phyloP scores from a whole-genome alignment of 805 yeast genomes.

The Ascoidea rubescens region DNA sequence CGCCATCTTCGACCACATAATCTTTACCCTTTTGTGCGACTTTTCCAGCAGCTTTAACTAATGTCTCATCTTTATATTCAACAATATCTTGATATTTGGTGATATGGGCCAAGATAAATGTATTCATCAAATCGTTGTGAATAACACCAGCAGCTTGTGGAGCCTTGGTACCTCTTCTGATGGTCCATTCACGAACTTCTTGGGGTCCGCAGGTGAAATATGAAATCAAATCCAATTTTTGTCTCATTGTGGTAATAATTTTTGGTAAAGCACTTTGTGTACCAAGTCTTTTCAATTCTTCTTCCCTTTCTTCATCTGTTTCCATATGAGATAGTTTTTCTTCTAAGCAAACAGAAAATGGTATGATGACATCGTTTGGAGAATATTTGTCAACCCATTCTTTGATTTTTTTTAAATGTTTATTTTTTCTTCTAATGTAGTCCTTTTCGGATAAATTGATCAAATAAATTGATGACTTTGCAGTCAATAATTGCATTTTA shows the following conservation, averaged over 20 bases:
- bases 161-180: conserved; percentile 81
- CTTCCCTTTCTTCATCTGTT: conserved; percentile 68
- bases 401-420: conserved; percentile 67
- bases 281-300: conserved; percentile 60
- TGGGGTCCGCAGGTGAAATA: conserved; percentile 94
- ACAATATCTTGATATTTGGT: conserved; percentile 73
- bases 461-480: conserved; percentile 89
- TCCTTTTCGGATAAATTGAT: conserved; percentile 85
- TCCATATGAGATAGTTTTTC: conserved; percentile 83
- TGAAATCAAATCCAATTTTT: conserved; percentile 73
- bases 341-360: conserved; percentile 86
- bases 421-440: conserved; percentile 78
- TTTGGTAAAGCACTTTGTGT: conserved; percentile 74
- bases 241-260: conserved; percentile 79
- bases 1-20: conserved; percentile 92
- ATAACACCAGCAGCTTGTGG: conserved; percentile 99
- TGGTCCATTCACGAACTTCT: conserved; percentile 98
- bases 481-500: conserved; percentile 75
- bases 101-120: conserved; percentile 89
- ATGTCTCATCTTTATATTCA: conserved; percentile 67
- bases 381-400: conserved; percentile 84
- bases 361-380: conserved; percentile 84
- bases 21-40: conserved; percentile 86
- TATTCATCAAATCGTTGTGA: conserved; percentile 88
- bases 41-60: conserved; percentile 81